phyloP scores from a whole-genome alignment of 352 stramenopile genomes.

The Phytophthora sp. region DNA sequence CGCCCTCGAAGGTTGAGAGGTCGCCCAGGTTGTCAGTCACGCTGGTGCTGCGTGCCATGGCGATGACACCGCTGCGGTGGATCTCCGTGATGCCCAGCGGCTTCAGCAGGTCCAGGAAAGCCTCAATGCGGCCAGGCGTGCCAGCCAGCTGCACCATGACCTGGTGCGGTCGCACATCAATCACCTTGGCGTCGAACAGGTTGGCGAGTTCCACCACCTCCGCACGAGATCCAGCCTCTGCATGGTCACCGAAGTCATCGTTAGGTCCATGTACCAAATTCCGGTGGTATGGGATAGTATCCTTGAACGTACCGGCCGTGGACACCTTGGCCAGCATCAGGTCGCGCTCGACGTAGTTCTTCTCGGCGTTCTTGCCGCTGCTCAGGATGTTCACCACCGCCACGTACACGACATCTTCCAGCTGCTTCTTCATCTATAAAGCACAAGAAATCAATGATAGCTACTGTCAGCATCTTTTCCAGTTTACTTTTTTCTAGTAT shows the following conservation, averaged over 20 bases:
- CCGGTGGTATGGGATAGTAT: slow-evolving; percentile 1
- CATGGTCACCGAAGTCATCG: background rate
- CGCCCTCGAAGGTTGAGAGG: slow-evolving; percentile 70
- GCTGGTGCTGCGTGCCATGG: slow-evolving; percentile 77
- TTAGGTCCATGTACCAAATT: slow-evolving; percentile 11
- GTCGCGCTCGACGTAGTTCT: slow-evolving; percentile 88
- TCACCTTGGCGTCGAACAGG: slow-evolving; percentile 88
- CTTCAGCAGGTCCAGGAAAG: slow-evolving; percentile 85
- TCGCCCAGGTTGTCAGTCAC: slow-evolving; percentile 71
- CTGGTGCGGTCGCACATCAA: slow-evolving; percentile 83
- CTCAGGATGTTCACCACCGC: slow-evolving; percentile 88
- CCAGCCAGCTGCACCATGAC: slow-evolving; percentile 86
- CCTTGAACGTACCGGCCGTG: slow-evolving; percentile 55
- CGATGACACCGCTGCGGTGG: slow-evolving; percentile 85
- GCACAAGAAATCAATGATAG: slow-evolving; percentile 5
- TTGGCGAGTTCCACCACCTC: slow-evolving; percentile 85
- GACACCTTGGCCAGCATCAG: slow-evolving; percentile 89
- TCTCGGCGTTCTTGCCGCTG: slow-evolving; percentile 61
- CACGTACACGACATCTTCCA: slow-evolving; percentile 89
- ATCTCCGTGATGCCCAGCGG: slow-evolving; percentile 85
- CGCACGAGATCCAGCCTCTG: slow-evolving; percentile 66
- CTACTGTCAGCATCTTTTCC: background rate
- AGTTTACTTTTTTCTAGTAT: background rate
- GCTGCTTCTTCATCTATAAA: slow-evolving; percentile 85
- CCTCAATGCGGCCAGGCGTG: slow-evolving; percentile 77